These are phyloP conservation scores for Candida sp. DNA, from an alignment of 1,139 yeast species.

Conservation along the genomic window DNA sequence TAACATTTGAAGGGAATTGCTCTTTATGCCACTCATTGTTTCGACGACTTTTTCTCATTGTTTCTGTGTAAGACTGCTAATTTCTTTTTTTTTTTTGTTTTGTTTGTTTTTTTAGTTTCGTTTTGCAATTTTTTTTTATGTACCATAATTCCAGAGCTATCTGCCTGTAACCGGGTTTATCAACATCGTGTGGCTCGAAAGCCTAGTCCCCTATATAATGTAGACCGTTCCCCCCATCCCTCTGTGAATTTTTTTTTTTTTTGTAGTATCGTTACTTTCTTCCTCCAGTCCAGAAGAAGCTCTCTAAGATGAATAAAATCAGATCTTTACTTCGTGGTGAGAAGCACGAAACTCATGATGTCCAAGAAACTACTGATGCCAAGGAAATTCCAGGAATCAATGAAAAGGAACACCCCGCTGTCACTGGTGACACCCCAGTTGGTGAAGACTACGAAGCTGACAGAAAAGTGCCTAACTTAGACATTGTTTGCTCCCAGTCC, in stretches of 20 bases:
- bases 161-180: neutral
- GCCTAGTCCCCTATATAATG: neutral
- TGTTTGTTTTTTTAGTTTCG: neutral
- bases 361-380: neutral
- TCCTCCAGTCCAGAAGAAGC: neutral
- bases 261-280: neutral
- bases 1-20: too few species aligned
- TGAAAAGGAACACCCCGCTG: slow-evolving; percentile 2
- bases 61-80: too few species aligned
- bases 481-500: slow-evolving; percentile 31
- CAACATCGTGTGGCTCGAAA: neutral
- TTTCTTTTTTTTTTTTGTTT: neutral
- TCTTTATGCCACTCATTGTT: too few species aligned
- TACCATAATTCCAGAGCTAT: neutral
- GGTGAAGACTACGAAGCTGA: slow-evolving; percentile 25
- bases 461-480: slow-evolving; percentile 19
- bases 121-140: neutral
- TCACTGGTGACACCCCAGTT: neutral
- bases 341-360: neutral
- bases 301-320: slow-evolving; percentile 22
- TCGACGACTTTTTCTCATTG: too few species aligned
- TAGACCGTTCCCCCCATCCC: neutral
- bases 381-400: neutral
- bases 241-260: neutral
- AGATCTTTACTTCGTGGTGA: slow-evolving; percentile 17